These are phyloP conservation scores for Chromera velia DNA, from an alignment of 73 alveolate species.

Conservation along the genomic window DNA sequence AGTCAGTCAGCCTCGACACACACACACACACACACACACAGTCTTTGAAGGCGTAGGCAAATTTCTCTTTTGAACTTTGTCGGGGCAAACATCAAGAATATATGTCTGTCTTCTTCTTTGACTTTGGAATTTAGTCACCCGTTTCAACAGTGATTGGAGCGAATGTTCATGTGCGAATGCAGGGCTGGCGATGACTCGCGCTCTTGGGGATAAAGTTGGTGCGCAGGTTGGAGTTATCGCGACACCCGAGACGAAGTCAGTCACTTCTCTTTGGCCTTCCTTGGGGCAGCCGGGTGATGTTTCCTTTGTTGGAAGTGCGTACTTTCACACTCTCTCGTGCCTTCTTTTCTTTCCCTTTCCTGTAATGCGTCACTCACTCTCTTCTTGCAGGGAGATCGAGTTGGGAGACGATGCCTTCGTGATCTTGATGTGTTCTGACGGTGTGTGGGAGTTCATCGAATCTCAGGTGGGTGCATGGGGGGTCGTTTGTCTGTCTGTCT, in stretches of 20 bases:
- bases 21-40: too few species aligned
- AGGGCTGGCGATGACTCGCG: slow-evolving; percentile 56
- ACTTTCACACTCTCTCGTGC: not conserved
- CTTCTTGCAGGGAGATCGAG: too few species aligned
- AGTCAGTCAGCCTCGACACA: too few species aligned
- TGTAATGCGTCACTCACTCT: too few species aligned
- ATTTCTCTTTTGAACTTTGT: too few species aligned
- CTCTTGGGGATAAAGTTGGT: slow-evolving; percentile 70
- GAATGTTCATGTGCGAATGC: too few species aligned
- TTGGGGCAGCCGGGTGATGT: not conserved
- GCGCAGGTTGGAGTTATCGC: slow-evolving; percentile 67
- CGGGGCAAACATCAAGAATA: too few species aligned
- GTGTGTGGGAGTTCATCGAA: slow-evolving; percentile 19
- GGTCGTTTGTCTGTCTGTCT: not conserved
- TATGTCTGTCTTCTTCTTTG: not conserved
- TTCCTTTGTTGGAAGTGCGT: not conserved
- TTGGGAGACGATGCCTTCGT: slow-evolving; percentile 21
- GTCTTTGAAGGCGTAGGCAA: too few species aligned
- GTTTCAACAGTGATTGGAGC: too few species aligned
- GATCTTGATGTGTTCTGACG: slow-evolving; percentile 12
- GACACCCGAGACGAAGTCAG: slow-evolving; percentile 54
- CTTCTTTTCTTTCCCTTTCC: not conserved
- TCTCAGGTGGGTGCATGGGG: slow-evolving; percentile 14
- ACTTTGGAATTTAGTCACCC: too few species aligned
- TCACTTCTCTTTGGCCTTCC: too few species aligned